Conservation (phyloP, 1,284 basidiomycete species). For the Porphyrellus sp. region DNA sequence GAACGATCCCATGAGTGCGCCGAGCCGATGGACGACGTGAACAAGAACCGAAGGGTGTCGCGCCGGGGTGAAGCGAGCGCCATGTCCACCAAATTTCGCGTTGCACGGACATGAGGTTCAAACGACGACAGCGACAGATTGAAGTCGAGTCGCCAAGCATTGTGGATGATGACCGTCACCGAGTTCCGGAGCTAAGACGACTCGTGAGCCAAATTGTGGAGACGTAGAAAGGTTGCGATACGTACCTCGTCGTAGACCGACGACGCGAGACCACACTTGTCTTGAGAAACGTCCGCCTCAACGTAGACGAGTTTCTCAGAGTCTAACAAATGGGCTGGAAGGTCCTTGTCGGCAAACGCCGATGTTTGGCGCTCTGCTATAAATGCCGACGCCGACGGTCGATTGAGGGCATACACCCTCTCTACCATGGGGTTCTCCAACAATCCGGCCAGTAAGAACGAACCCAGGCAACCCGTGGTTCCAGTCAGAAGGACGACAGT, state of each 20-base stretch:
- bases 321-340: not conserved
- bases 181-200: not conserved
- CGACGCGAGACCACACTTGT: conserved; percentile 2
- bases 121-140: conserved; percentile 7
- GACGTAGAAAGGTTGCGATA: not conserved
- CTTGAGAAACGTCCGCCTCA: not conserved
- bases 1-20: conserved; percentile 10
- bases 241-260: conserved; percentile 3
- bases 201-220: not conserved
- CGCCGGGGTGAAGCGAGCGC: not conserved
- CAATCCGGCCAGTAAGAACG: not conserved
- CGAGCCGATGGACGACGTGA: conserved; percentile 8
- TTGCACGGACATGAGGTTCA: conserved; percentile 1
- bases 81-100: conserved; percentile 6
- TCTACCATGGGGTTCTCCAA: not conserved
- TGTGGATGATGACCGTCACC: not conserved
- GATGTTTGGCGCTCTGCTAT: not conserved
- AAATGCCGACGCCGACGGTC: not conserved
- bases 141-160: conserved; percentile 10
- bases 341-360: not conserved
- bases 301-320: conserved; percentile 4
- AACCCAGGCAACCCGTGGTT: conserved; percentile 1
- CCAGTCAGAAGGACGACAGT: conserved; percentile 6
- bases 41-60: conserved; percentile 2
- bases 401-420: conserved; percentile 7